A percentile compares a stretch with the other conserved stretches of the same genome.
These are phyloP conservation scores for Polygonum aviculare DNA, from an alignment of 148 eudicot species.

Conservation along the genomic window DNA sequence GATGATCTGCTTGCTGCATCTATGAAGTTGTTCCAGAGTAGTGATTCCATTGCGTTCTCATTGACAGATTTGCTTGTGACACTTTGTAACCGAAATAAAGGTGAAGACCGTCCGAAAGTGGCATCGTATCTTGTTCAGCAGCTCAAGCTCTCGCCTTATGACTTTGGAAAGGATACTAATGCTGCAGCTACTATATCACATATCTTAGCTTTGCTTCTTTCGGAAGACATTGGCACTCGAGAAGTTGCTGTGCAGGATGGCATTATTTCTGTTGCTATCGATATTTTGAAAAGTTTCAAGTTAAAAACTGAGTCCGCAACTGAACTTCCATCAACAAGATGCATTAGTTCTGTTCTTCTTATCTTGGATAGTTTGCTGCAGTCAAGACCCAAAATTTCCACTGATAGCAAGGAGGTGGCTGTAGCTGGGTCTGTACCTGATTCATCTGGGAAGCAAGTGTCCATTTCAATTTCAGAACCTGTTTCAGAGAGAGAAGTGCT, in stretches of 20 bases:
- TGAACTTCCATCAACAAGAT: slow-evolving; percentile 47
- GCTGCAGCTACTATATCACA: slow-evolving; percentile 75
- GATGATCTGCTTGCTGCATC: slow-evolving; percentile 76
- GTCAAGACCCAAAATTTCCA: slow-evolving; percentile 50
- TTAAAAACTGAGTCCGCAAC: slow-evolving; percentile 31
- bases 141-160: slow-evolving; percentile 60
- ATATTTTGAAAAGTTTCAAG: slow-evolving; percentile 47
- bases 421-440: slow-evolving; percentile 26
- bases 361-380: slow-evolving; percentile 84
- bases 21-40: slow-evolving; percentile 71
- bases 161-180: slow-evolving; percentile 48
- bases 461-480: slow-evolving; percentile 33
- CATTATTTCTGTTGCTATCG: slow-evolving; percentile 44
- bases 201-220: slow-evolving; percentile 77
- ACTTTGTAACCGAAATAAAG: slow-evolving; percentile 78
- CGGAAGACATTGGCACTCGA: slow-evolving; percentile 68
- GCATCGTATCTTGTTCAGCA: slow-evolving; percentile 66
- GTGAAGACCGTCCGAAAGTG: slow-evolving; percentile 79
- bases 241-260: slow-evolving; percentile 77
- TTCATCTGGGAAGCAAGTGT: slow-evolving; percentile 28
- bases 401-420: slow-evolving; percentile 32
- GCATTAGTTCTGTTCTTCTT: slow-evolving; percentile 77
- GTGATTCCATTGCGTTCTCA: slow-evolving; percentile 73
- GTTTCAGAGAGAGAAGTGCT: slow-evolving; percentile 26
- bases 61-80: slow-evolving; percentile 83